A percentile compares a stretch with the other conserved stretches of the same genome.
These are phyloP conservation scores for Cadophora malorum DNA, from an alignment of 2,329 filamentous ascomycete genomes.

Conservation along the genomic window DNA sequence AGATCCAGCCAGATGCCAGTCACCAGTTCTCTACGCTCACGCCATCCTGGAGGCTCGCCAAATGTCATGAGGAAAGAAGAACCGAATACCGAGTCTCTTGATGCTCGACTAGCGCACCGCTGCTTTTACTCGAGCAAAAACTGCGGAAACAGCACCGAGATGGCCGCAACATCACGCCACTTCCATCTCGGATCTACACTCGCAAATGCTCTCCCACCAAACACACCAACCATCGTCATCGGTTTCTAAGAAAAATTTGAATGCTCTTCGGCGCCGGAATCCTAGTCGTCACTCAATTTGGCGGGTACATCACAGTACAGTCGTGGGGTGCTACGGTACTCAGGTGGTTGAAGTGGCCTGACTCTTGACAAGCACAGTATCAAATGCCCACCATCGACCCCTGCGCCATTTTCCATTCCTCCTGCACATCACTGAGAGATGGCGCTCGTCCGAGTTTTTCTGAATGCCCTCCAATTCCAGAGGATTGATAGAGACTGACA, in stretches of 20 bases:
- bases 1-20: conserved; percentile 11
- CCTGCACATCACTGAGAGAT: conserved; percentile 3
- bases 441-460: conserved; percentile 25
- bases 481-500: conserved; percentile 4
- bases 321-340: neutral
- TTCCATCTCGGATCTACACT: neutral
- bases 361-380: neutral
- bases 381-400: neutral
- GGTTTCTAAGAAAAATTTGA: neutral
- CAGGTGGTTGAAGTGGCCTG: conserved; percentile 14
- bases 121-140: conserved; percentile 10
- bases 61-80: conserved; percentile 12
- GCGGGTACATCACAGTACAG: neutral
- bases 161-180: conserved; percentile 20
- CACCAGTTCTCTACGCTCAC: neutral
- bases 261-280: neutral
- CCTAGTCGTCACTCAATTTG: neutral
- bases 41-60: neutral
- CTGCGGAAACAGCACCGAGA: neutral
- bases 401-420: conserved; percentile 2
- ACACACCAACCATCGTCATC: conserved; percentile 4
- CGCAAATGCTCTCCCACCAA: neutral
- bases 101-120: conserved; percentile 16
- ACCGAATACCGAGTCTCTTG: neutral
- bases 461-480: conserved; percentile 21